phyloP scores from a whole-genome alignment of 371 early-diverging fungal species.

The Entomophthora muscae region DNA sequence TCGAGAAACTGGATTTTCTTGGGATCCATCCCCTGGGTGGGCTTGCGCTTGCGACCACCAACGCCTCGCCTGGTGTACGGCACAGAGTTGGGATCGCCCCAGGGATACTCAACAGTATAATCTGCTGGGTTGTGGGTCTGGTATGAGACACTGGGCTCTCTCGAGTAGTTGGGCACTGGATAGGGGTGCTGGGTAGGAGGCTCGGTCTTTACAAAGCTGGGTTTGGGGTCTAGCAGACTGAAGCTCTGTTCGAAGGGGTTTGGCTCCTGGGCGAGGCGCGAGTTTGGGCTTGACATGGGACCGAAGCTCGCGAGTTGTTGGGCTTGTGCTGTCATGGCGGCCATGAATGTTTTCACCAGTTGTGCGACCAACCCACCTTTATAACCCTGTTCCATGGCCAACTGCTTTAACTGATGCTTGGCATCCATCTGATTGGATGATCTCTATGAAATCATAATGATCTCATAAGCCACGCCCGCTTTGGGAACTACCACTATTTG shows the following conservation, averaged over 20 bases:
- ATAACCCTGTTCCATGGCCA: too few species aligned
- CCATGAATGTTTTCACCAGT: too few species aligned
- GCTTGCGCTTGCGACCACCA: constrained; percentile 8
- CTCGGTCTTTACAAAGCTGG: too few species aligned
- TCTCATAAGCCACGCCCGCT: too few species aligned
- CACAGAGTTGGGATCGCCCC: neutral
- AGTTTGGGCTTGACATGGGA: neutral
- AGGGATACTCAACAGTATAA: neutral
- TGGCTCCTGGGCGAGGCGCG: neutral
- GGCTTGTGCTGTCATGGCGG: neutral
- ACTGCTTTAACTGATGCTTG: neutral
- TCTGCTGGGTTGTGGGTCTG: neutral
- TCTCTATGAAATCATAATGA: neutral
- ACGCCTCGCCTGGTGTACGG: neutral
- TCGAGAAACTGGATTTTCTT: constrained; percentile 7
- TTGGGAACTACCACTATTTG: too few species aligned
- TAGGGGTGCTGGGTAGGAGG: too few species aligned
- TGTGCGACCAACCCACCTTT: neutral
- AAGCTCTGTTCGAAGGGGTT: neutral
- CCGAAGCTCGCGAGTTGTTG: neutral
- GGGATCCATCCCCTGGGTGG: constrained; percentile 4
- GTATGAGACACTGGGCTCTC: too few species aligned
- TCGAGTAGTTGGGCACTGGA: too few species aligned
- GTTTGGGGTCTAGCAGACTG: too few species aligned
- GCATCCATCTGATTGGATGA: neutral